A percentile compares a stretch with the other conserved stretches of the same genome.
Evolutionary conservation across 2,329 filamentous ascomycete species (phyloP).

Genomic region (Xylaria polymorpha): DNA sequence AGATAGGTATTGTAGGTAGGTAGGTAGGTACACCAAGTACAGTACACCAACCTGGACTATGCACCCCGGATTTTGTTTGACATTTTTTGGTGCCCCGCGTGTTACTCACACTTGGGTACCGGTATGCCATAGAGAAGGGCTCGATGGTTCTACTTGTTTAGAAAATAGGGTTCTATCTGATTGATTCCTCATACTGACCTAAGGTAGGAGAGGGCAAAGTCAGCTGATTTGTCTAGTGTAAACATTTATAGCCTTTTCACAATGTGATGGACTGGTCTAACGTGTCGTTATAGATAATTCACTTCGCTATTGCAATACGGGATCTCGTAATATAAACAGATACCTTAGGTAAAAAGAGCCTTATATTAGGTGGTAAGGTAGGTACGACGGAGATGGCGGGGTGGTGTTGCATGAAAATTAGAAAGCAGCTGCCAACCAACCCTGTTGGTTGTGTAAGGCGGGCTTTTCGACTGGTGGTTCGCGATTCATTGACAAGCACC

Average conservation of each 20-base stretch:
- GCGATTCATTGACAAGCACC: constrained; percentile 11
- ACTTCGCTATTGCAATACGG: neutral
- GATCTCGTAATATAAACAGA: constrained; percentile 4
- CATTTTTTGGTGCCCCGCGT: neutral
- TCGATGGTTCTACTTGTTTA: neutral
- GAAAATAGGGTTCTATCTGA: too few relatives aligned
- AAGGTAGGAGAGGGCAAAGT: too few relatives aligned
- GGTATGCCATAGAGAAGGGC: neutral
- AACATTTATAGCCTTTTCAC: neutral
- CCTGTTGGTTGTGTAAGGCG: constrained; percentile 3
- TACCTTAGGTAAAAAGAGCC: neutral
- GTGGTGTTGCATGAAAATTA: constrained; percentile 6
- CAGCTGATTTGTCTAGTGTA: neutral
- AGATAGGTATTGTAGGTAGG: neutral
- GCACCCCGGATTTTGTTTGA: constrained; percentile 15
- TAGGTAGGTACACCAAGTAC: neutral
- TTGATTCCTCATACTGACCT: neutral
- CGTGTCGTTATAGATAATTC: neutral
- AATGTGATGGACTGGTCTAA: neutral
- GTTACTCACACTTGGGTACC: neutral
- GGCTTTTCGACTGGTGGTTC: neutral
- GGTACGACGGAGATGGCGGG: neutral
- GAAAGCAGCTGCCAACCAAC: constrained; percentile 6
- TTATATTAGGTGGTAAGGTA: constrained; percentile 11
- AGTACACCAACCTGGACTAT: neutral